Percentiles rank a stretch among this genome's conserved stretches.
phyloP scores from a whole-genome alignment of 306 rosid species.

The Gynostemma pentaphyllum region DNA sequence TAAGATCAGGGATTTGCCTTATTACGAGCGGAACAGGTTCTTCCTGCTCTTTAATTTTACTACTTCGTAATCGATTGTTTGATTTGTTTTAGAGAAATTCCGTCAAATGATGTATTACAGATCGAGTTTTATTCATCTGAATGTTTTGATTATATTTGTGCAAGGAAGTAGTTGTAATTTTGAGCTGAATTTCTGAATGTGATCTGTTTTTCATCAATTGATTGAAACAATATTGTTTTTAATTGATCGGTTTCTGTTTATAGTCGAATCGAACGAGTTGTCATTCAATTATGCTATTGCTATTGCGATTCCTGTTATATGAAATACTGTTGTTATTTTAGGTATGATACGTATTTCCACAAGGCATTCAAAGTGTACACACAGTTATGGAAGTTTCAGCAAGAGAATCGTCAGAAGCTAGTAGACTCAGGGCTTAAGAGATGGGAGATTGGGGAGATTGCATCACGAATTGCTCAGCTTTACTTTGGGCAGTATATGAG shows the following conservation, averaged over 20 bases:
- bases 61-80: background rate
- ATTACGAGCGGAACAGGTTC: conserved; percentile 16
- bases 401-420: conserved; percentile 82
- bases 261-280: no score
- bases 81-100: background rate
- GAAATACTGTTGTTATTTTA: no score
- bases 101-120: no score
- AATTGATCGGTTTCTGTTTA: background rate
- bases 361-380: conserved; percentile 94
- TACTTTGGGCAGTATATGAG: conserved; percentile 90
- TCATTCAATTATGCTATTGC: no score
- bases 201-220: background rate
- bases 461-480: conserved; percentile 84
- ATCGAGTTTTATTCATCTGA: no score
- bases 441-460: conserved; percentile 92
- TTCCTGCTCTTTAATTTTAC: conserved; percentile 1
- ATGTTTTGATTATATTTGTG: background rate
- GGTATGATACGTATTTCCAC: conserved; percentile 75
- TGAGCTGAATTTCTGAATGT: background rate
- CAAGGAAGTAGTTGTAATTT: background rate
- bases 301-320: background rate
- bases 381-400: conserved; percentile 87
- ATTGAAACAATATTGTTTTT: background rate
- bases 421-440: conserved; percentile 75
- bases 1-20: conserved; percentile 19